Conservation (phyloP, 2,329 filamentous ascomycete species). For the Colletotrichum nymphaeae region DNA sequence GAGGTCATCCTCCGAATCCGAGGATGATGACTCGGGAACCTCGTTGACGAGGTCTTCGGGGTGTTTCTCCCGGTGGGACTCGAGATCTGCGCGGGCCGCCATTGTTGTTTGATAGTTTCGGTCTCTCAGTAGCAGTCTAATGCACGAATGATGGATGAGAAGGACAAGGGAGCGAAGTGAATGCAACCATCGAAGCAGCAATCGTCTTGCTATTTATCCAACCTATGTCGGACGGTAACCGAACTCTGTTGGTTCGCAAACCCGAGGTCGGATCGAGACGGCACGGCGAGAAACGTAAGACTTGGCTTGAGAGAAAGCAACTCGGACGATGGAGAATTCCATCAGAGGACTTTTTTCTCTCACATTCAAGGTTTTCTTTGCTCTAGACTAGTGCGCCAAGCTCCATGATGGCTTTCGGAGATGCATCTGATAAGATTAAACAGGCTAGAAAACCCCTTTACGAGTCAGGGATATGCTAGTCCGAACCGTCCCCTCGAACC, state of each 20-base stretch:
- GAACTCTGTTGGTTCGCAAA: neutral
- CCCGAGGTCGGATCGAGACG: constrained; percentile 16
- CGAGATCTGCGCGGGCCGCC: constrained; percentile 20
- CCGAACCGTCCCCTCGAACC: neutral
- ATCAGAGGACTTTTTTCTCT: constrained; percentile 2
- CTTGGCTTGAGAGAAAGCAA: neutral
- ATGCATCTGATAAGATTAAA: constrained; percentile 35
- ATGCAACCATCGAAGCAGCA: neutral
- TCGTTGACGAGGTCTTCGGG: constrained; percentile 24
- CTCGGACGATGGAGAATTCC: neutral
- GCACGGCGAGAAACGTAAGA: constrained; percentile 1
- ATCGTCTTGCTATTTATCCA: neutral
- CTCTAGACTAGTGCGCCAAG: constrained; percentile 21
- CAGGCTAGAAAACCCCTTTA: neutral
- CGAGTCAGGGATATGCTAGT: constrained; percentile 25
- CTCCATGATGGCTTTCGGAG: constrained; percentile 3
- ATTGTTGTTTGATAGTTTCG: neutral
- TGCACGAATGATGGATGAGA: neutral
- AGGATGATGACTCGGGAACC: constrained; percentile 7
- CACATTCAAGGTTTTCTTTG: constrained; percentile 5
- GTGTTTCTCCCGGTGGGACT: constrained; percentile 22
- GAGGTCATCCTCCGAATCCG: neutral
- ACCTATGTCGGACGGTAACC: neutral
- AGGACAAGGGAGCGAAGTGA: neutral
- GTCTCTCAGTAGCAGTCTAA: neutral